Base-by-base conservation (phyloP, 2,329 filamentous ascomycete species). In the Septoria petroselini region DNA sequence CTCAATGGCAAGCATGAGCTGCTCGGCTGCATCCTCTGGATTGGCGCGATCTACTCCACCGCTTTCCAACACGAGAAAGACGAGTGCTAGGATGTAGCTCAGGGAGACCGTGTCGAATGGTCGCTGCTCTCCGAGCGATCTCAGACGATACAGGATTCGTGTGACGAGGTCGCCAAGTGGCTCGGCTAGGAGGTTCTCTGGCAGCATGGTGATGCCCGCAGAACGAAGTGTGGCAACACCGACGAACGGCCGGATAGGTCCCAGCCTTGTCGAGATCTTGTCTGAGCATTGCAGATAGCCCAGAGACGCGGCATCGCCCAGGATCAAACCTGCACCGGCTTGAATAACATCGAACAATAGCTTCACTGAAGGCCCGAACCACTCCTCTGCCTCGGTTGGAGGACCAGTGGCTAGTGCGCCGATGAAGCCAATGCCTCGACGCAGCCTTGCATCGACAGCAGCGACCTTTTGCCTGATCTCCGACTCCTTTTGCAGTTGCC, bases 71-170 rank as follows among this genome's bases (percentile, higher is more conserved):
- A 97, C 79, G 15, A 88, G 72, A 59, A 95, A 84, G 3, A 95
- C 71, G 12, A 98, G 76, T 0, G 91, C 89, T 23, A 97, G 74
- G 42, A 90, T 82, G 66, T 97, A 98, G 50, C 87, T 89, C 18
- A 97, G 75, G 1, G 91, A 91, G 3, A 93, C 85, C 2, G 82
- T 77, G 66, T 98, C 93, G 60, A 98, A 90, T 0, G 91, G 90
- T n/a, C 91, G 82, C 68, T 97, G 91, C 67, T 97, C 93, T 44
- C 88, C 86, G 30, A 91, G 80, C 67, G 95, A 95, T 12, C 91
- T 85, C 45, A 98, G 75, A 40, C 91, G 85, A 68, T 97, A 97
- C 4, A 98, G 74, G 1, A 97, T 83, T 68, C 93, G 82, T 2
- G 91, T 96, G 9, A 95, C 78, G 9, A 97, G 80, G 50, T 76